Conservation (phyloP, 495 filamentous ascomycete genomes). For the Chaetomium fimeti region DNA sequence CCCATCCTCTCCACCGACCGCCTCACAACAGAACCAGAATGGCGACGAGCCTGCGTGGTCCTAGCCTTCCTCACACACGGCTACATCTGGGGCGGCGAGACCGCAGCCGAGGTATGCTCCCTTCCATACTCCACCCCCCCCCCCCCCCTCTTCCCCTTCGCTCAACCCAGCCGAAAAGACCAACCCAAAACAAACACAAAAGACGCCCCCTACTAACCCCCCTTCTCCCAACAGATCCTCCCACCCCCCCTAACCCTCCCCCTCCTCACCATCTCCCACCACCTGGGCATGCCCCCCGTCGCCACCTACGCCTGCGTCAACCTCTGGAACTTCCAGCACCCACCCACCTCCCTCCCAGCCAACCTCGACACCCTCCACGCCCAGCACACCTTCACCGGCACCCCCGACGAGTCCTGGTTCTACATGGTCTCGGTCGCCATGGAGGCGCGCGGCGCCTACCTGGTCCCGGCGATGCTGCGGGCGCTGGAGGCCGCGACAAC, state of each 20-base stretch:
- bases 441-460: slow-evolving; percentile 77
- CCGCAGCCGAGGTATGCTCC: slow-evolving; percentile 34
- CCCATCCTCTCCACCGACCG: slow-evolving; percentile 65
- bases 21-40: slow-evolving; percentile 67
- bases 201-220: too few species aligned
- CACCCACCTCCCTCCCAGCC: slow-evolving; percentile 53
- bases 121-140: not conserved
- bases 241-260: slow-evolving; percentile 80
- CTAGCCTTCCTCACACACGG: slow-evolving; percentile 77
- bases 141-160: not conserved
- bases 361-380: slow-evolving; percentile 71
- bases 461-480: slow-evolving; percentile 76
- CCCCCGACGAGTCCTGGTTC: slow-evolving; percentile 95
- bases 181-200: too few species aligned
- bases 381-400: slow-evolving; percentile 85
- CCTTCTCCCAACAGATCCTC: too few species aligned
- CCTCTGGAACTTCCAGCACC: slow-evolving; percentile 79
- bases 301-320: slow-evolving; percentile 86
- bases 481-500: slow-evolving; percentile 64
- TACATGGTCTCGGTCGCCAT: slow-evolving; percentile 92
- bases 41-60: slow-evolving; percentile 75
- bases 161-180: too few species aligned
- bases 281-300: slow-evolving; percentile 79
- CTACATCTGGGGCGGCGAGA: slow-evolving; percentile 66
- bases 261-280: slow-evolving; percentile 68